A percentile compares a stretch with the other conserved stretches of the same genome.
phyloP scores from a whole-genome alignment of 2,329 filamentous ascomycete genomes.

The Pyrenophora seminiperda region DNA sequence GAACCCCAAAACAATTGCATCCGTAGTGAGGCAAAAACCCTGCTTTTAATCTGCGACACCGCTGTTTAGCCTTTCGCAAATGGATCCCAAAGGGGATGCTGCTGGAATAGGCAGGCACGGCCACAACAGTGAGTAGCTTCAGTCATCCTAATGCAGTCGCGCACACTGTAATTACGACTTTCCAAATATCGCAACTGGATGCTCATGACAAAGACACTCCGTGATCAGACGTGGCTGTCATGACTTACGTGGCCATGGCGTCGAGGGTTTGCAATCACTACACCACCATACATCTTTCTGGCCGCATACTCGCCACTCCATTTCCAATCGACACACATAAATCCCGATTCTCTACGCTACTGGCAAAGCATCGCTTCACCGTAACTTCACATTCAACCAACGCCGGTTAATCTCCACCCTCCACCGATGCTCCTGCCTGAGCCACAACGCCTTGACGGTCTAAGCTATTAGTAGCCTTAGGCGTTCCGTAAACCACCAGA shows the following conservation, averaged over 20 bases:
- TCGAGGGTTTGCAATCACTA: neutral
- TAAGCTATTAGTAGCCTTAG: neutral
- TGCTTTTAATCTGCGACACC: conserved; percentile 14
- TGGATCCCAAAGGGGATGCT: neutral
- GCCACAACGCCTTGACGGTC: conserved; percentile 9
- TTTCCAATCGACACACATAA: neutral
- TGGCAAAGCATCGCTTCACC: neutral
- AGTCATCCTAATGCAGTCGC: neutral
- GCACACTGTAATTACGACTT: neutral
- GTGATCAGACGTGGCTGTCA: neutral
- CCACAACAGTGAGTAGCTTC: conserved; percentile 34
- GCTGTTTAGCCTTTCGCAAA: conserved; percentile 5
- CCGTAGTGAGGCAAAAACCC: neutral
- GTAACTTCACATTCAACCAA: neutral
- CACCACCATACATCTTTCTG: neutral
- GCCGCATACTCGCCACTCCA: too few relatives aligned
- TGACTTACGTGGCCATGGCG: neutral
- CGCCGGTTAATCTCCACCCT: conserved; percentile 4
- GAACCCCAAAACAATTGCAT: neutral
- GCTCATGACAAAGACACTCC: neutral
- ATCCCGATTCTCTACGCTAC: neutral
- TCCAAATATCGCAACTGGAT: neutral
- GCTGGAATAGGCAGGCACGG: conserved; percentile 15
- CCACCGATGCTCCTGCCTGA: conserved; percentile 5
- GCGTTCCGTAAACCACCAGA: conserved; percentile 11